Evolutionary conservation across 176 grass and related monocot genomes (phyloP), one percentile per base, ranked within the genome.

Genomic region (Aechmea fasciata): DNA sequence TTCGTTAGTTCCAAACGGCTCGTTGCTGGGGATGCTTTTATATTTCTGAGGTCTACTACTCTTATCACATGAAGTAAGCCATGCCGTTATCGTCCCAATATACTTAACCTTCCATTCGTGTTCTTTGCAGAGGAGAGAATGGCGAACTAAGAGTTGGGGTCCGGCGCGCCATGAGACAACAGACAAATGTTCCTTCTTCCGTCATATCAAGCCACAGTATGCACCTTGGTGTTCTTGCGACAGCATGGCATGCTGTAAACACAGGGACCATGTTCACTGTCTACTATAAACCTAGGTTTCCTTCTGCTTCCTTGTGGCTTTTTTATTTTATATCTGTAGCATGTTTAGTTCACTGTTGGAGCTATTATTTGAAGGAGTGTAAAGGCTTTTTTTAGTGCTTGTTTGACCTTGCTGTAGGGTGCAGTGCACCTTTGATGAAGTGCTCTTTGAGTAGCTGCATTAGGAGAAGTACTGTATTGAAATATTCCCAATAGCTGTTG

Each of bases 141-240:
- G 94, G 86, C 26, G 94, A 97, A 74, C 71, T 92, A 51, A 80
- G 94, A 66, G 94, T 97, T 66, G 94, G 93, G 79, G 94, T 97
- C 20, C 85, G 94, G 53, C 86, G 89, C 54, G 94, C 94, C 52
- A 92, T 97, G 89, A 85, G 94, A 64, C 94, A 97, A 72, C 89
- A 90, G 79, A 76, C 73, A 14, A 92, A 85, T 87, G 64, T 97
- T 72, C 89, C 94, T 14, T 97, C 94, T 69, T 97, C 89, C 72
- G 94, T 97, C 53, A 97, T 97, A 81, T 97, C 94, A 48, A 85
- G 88, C 72, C 94, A 97, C 77, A 97, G 84, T 79, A 97, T 97
- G 94, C 94, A 97, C 83, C 85, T 97, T 73, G 94, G 94, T 51
- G 89, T 97, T 76, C 94, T 97, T 70, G 94, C 94, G 63, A 97